Base-by-base conservation (phyloP, 441 rosid species). In the Erysimum cheiri region DNA sequence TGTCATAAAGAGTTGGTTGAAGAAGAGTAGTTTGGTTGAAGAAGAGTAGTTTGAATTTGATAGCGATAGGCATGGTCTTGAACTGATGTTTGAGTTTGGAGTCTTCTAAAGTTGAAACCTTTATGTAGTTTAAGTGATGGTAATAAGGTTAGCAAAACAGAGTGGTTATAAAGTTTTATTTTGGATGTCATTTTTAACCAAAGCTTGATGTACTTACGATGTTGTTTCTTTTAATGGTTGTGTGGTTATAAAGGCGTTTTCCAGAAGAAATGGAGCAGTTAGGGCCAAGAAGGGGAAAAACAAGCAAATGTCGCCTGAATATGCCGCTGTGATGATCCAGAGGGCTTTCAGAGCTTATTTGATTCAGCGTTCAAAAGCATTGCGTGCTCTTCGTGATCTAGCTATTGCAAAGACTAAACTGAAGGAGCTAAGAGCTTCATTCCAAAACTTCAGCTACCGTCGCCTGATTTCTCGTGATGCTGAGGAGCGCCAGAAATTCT, bases 341-440 rank as follows among this genome's bases (percentile, higher is more conserved):
- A 71, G 83, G 73, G 81, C 79, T 4, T 95, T 88, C 80, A 87
- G 87, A 75, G 92, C 93, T 73, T 89, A 90, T 78, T 67, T 95
- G 69, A 85, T 90, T 17, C 88, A 86, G 19, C 84, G 98, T 48
- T 95, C 97, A 28, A 87, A 87, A 78, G 76, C 91, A 66, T 84
- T 92, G 53, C 96, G 98, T 57, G 88, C 97, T 19, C 95, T 92
- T 66, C 87, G 96, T 64, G 96, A 95, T 53, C 81, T 95, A 61
- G 98, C 98, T 4, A 80, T 82, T 66, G 93, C 99, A 48, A 95
- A 90, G 80, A 74, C 91, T 26, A 95, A 90, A 77, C 76, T 95
- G 77, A 92, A 95, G 81, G 97, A 95, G 80, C 81, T 95, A 58
- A 85, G 96, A 81, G 80, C 84, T 5, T 69, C 79, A 40, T 95